Percentiles rank a stretch among this genome's conserved stretches.
Conservation (phyloP, 2,329 filamentous ascomycete genomes). For the Pseudocercospora fuligena region DNA sequence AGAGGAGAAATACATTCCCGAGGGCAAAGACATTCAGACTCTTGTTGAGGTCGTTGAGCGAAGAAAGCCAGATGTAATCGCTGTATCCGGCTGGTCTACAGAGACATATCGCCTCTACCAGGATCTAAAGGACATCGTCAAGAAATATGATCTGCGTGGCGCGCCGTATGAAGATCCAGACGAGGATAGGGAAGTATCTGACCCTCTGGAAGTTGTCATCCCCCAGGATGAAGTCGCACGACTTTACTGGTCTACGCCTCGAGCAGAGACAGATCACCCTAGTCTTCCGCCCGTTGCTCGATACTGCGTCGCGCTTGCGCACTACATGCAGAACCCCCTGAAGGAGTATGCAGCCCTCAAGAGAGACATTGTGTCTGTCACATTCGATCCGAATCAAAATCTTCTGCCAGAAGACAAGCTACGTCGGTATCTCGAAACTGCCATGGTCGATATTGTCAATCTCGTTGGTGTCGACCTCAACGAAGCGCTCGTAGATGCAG, state of each 20-base stretch:
- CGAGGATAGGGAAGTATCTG: slow-evolving; percentile 77
- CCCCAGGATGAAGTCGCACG: slow-evolving; percentile 98
- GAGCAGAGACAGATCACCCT: slow-evolving; percentile 80
- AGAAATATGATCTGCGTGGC: slow-evolving; percentile 75
- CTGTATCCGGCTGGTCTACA: slow-evolving; percentile 83
- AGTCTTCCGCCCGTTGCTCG: slow-evolving; percentile 76
- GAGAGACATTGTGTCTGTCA: slow-evolving; percentile 82
- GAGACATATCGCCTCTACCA: slow-evolving; percentile 84
- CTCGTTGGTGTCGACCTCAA: slow-evolving; percentile 95
- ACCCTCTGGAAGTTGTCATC: slow-evolving; percentile 84
- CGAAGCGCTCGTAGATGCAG: slow-evolving; percentile 79
- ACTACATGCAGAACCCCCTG: slow-evolving; percentile 93
- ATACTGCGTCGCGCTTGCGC: slow-evolving; percentile 87
- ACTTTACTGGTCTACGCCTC: slow-evolving; percentile 87
- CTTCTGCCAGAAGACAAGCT: slow-evolving; percentile 88
- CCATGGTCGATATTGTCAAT: slow-evolving; percentile 98
- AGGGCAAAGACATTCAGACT: slow-evolving; percentile 66
- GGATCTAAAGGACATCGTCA: slow-evolving; percentile 78
- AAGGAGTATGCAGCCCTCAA: slow-evolving; percentile 95
- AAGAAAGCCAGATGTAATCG: slow-evolving; percentile 86
- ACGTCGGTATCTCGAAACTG: slow-evolving; percentile 84
- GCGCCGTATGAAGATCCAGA: slow-evolving; percentile 80
- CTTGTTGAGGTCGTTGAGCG: slow-evolving; percentile 81
- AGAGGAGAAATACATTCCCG: slow-evolving; percentile 68
- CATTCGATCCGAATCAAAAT: slow-evolving; percentile 88